These are phyloP conservation scores for Nothopassalora personata DNA, from an alignment of 2,329 filamentous ascomycete genomes.

Conservation along the genomic window DNA sequence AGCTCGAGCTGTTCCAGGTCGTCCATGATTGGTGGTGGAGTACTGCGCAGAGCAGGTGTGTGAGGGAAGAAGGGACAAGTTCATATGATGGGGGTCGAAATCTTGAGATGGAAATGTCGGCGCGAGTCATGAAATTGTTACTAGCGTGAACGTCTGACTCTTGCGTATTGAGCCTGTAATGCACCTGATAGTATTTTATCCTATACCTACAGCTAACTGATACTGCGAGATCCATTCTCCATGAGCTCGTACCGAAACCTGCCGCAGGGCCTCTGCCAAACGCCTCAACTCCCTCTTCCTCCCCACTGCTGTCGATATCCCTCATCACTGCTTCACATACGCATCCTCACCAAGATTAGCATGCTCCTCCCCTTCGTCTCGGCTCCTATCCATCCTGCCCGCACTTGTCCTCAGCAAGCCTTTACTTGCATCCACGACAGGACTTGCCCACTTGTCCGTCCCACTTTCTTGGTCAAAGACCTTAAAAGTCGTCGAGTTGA, in stretches of 20 bases:
- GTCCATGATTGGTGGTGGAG: conserved; percentile 58
- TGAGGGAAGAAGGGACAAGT: background rate
- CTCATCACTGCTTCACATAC: conserved; percentile 3
- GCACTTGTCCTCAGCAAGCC: conserved; percentile 32
- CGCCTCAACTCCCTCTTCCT: too few relatives aligned
- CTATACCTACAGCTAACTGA: too few relatives aligned
- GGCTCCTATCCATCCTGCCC: conserved; percentile 31
- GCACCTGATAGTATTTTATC: too few relatives aligned
- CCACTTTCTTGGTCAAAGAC: conserved; percentile 19
- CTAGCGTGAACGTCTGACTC: too few relatives aligned
- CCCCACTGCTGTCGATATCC: background rate
- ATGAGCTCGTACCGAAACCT: too few relatives aligned
- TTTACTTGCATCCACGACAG: conserved; percentile 33
- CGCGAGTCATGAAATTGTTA: too few relatives aligned
- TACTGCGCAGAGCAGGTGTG: background rate
- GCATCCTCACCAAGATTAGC: conserved; percentile 16
- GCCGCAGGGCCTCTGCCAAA: too few relatives aligned
- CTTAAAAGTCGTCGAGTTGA: conserved; percentile 27
- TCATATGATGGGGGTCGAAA: background rate
- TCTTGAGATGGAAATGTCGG: background rate
- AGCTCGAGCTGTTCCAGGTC: conserved; percentile 88
- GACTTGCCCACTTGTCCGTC: conserved; percentile 26
- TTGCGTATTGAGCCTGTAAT: too few relatives aligned
- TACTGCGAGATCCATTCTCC: too few relatives aligned
- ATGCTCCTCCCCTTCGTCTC: conserved; percentile 26